These are phyloP conservation scores for Diversispora eburnea DNA, from an alignment of 192 early-diverging fungal species.

Conservation along the genomic window DNA sequence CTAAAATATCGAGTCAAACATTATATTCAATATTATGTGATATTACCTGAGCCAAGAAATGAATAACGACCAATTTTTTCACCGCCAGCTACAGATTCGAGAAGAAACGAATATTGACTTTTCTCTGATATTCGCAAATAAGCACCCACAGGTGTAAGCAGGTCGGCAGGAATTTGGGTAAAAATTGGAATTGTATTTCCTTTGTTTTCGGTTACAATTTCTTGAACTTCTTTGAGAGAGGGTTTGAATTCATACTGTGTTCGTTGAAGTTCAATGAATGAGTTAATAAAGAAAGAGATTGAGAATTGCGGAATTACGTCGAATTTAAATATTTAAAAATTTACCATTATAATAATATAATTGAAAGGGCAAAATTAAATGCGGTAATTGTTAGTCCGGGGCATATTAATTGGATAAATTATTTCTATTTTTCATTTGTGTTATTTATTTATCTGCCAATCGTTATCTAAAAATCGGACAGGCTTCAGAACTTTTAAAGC, in stretches of 20 bases:
- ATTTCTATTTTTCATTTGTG: no score
- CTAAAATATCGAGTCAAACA: slow-evolving; percentile 3
- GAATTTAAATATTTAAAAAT: no score
- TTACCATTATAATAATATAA: no score
- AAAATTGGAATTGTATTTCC: slow-evolving; percentile 93
- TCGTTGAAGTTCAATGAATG: no score
- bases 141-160: slow-evolving; percentile 94
- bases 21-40: background rate
- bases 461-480: no score
- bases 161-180: slow-evolving; percentile 80
- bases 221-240: slow-evolving; percentile 65
- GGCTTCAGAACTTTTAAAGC: no score
- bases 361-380: no score
- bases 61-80: slow-evolving; percentile 96
- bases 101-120: slow-evolving; percentile 87
- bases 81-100: slow-evolving; percentile 91
- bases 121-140: slow-evolving; percentile 84
- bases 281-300: no score
- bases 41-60: slow-evolving; percentile 82
- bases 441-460: no score
- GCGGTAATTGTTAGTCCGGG: no score
- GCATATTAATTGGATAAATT: no score
- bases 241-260: slow-evolving; percentile 46
- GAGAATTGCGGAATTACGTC: no score
- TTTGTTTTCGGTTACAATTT: slow-evolving; percentile 52